Conservation (phyloP, 306 rosid species). For the Castanopsis chinensis region DNA sequence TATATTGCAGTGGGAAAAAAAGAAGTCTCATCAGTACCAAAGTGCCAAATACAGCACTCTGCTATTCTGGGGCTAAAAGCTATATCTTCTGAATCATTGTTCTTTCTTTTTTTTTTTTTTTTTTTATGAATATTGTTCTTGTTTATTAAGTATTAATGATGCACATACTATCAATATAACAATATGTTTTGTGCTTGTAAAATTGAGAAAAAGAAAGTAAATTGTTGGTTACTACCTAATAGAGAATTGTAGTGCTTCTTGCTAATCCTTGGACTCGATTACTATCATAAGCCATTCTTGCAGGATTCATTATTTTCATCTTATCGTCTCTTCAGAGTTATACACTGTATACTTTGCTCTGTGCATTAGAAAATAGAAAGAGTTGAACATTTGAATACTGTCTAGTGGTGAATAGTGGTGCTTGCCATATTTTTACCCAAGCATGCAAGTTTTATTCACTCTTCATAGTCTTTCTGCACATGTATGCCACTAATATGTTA, state of each 20-base stretch:
- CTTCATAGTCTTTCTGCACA: not conserved
- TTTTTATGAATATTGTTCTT: not conserved
- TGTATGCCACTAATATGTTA: not conserved
- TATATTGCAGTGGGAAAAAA: not conserved
- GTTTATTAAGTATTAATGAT: slow-evolving; percentile 13
- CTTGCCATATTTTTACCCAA: slow-evolving; percentile 4
- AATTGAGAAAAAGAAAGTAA: not conserved
- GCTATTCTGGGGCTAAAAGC: slow-evolving; percentile 15
- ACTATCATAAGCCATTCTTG: slow-evolving; percentile 10
- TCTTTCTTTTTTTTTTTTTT: too few relatives aligned
- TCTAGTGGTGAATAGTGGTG: slow-evolving; percentile 25
- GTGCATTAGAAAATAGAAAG: slow-evolving; percentile 16
- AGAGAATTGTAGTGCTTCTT: not conserved
- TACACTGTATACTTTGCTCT: slow-evolving; percentile 11
- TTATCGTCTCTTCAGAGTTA: not conserved
- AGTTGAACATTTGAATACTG: slow-evolving; percentile 26
- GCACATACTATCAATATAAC: not conserved
- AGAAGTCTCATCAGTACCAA: not conserved
- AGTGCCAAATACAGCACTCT: slow-evolving; percentile 6
- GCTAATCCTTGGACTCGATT: not conserved
- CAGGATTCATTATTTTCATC: slow-evolving; percentile 1
- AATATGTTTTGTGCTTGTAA: slow-evolving; percentile 25
- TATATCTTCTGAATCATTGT: slow-evolving; percentile 20
- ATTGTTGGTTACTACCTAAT: not conserved
- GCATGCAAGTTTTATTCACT: not conserved